phyloP scores from a whole-genome alignment of 1,284 basidiomycete species.

The Peniophora sp. region DNA sequence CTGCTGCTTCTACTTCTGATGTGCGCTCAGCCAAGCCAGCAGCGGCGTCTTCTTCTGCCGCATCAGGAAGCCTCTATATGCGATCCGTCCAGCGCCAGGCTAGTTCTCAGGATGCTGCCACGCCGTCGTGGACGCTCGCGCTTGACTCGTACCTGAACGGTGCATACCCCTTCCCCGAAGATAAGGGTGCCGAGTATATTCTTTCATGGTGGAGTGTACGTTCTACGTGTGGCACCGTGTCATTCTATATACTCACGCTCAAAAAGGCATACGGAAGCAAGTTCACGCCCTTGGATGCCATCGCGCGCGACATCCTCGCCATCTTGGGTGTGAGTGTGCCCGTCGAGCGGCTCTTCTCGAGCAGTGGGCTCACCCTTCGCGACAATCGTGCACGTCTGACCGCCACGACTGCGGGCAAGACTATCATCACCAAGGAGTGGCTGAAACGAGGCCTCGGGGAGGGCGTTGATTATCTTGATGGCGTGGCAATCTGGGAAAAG shows the following conservation, averaged over 20 bases:
- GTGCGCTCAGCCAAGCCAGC: neutral
- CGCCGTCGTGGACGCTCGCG: neutral
- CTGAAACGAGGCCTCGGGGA: slow-evolving; percentile 15
- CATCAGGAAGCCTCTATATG: too few relatives aligned
- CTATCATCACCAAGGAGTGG: slow-evolving; percentile 16
- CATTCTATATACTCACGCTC: neutral
- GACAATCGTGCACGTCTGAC: slow-evolving; percentile 15
- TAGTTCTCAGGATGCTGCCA: too few relatives aligned
- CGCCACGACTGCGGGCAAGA: slow-evolving; percentile 11
- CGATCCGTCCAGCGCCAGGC: too few relatives aligned
- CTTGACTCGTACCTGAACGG: slow-evolving; percentile 4
- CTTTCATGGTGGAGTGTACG: slow-evolving; percentile 15
- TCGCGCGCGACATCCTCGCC: slow-evolving; percentile 15
- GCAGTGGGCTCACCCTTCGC: slow-evolving; percentile 12
- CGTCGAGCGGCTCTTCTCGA: slow-evolving; percentile 18
- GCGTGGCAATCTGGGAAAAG: slow-evolving; percentile 3
- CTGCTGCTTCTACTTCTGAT: neutral
- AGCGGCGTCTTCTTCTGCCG: neutral
- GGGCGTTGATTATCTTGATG: slow-evolving; percentile 12
- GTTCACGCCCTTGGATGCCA: slow-evolving; percentile 9
- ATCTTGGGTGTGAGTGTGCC: slow-evolving; percentile 19
- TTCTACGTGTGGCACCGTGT: neutral
- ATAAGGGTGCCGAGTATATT: slow-evolving; percentile 1
- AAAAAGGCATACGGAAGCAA: slow-evolving; percentile 3
- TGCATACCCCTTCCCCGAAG: slow-evolving; percentile 4